Percentiles rank a stretch among this genome's conserved stretches.
phyloP scores from a whole-genome alignment of 106 monocot genomes.

The Dioscorea dumetorum region DNA sequence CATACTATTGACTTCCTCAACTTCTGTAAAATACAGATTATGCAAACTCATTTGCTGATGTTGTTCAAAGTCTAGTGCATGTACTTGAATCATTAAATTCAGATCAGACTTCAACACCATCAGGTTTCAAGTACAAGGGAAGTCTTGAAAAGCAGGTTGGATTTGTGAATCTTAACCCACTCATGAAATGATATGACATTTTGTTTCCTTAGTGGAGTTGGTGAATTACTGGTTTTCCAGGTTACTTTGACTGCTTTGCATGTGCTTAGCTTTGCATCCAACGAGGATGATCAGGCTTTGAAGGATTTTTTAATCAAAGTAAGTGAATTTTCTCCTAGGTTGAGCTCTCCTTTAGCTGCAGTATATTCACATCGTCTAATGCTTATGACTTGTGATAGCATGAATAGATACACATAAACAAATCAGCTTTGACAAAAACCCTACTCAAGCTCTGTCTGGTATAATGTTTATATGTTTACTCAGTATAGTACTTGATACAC shows the following conservation, averaged over 20 bases:
- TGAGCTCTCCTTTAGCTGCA: not conserved
- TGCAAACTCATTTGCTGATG: conserved; percentile 81
- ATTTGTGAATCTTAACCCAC: not conserved
- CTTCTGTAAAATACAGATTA: conserved; percentile 59
- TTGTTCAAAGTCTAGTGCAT: conserved; percentile 72
- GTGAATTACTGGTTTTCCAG: conserved; percentile 26
- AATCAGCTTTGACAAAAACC: not conserved
- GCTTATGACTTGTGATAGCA: not conserved
- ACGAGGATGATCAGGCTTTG: conserved; percentile 52
- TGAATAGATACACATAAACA: not conserved
- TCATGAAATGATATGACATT: not conserved
- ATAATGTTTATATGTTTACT: not conserved
- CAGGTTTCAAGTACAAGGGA: conserved; percentile 70
- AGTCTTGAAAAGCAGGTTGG: conserved; percentile 87
- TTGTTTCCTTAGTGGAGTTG: not conserved
- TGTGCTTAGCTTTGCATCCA: conserved; percentile 67
- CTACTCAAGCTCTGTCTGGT: not conserved
- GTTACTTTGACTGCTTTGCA: conserved; percentile 65
- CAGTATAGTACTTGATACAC: not conserved
- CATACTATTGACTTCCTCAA: no score
- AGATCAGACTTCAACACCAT: conserved; percentile 33
- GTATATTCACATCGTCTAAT: not conserved
- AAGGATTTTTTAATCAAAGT: conserved; percentile 86
- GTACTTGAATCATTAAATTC: conserved; percentile 65
- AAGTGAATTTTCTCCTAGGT: not conserved